A percentile compares a stretch with the other conserved stretches of the same genome.
Conservation (phyloP, 176 grass and related monocot genomes). For the Olyra latifolia region DNA sequence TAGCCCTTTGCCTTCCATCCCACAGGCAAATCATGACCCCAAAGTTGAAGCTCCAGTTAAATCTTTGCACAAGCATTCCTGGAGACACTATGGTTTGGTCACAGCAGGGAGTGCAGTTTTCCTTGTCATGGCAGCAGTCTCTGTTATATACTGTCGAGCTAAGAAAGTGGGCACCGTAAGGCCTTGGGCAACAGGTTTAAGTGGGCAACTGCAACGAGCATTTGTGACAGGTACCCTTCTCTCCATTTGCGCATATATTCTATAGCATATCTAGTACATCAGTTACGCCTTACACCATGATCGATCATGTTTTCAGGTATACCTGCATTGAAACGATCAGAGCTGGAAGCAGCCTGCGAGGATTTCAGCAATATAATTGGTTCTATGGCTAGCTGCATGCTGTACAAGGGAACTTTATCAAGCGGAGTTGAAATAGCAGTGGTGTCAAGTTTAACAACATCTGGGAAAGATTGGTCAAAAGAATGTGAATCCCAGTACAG, state of each 20-base stretch:
- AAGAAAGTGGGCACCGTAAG: slow-evolving; percentile 56
- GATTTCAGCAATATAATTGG: slow-evolving; percentile 79
- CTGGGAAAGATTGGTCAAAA: slow-evolving; percentile 66
- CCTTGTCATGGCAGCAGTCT: slow-evolving; percentile 34
- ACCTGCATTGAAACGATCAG: slow-evolving; percentile 55
- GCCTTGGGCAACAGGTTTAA: slow-evolving; percentile 82
- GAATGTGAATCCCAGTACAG: slow-evolving; percentile 70
- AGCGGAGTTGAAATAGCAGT: slow-evolving; percentile 85
- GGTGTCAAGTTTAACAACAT: slow-evolving; percentile 41
- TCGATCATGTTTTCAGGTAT: slow-evolving; percentile 53
- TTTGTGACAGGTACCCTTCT: slow-evolving; percentile 67
- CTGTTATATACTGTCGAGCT: slow-evolving; percentile 40
- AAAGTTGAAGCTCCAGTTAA: background rate
- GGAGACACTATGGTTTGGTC: slow-evolving; percentile 19
- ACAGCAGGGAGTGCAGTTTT: slow-evolving; percentile 35
- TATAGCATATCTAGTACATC: background rate
- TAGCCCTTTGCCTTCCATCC: slow-evolving; percentile 21
- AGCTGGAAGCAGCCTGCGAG: slow-evolving; percentile 77
- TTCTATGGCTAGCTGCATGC: slow-evolving; percentile 45
- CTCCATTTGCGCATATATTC: background rate
- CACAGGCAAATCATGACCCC: slow-evolving; percentile 4
- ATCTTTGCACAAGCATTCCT: slow-evolving; percentile 13
- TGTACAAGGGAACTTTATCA: slow-evolving; percentile 84
- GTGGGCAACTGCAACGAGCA: slow-evolving; percentile 65
- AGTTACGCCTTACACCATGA: slow-evolving; percentile 22